Conservation (phyloP, 1,284 basidiomycete species). For the Ganoderma sinense region DNA sequence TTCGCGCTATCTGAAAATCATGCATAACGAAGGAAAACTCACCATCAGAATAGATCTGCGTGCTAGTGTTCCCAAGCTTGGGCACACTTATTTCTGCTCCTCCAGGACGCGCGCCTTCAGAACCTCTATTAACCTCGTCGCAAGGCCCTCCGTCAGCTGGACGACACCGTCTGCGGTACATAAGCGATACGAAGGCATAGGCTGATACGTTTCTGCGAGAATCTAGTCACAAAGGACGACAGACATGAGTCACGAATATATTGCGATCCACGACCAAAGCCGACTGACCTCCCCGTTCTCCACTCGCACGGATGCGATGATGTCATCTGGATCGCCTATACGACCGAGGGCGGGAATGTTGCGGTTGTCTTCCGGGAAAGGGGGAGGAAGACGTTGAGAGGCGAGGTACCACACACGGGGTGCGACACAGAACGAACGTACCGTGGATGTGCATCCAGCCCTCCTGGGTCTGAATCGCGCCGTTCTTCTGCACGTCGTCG, state of each 20-base stretch:
- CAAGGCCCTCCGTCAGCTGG: constrained; percentile 69
- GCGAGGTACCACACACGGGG: neutral
- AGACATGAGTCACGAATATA: neutral
- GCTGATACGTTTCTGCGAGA: constrained; percentile 72
- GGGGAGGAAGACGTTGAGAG: neutral
- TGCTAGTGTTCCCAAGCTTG: too few relatives aligned
- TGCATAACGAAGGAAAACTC: neutral
- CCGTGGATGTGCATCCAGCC: constrained; percentile 90
- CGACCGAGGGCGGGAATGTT: constrained; percentile 76
- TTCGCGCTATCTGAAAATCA: neutral
- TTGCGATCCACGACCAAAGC: neutral
- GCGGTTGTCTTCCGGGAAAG: constrained; percentile 58
- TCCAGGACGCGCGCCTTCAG: constrained; percentile 37
- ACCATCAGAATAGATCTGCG: neutral
- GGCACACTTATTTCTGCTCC: constrained; percentile 16
- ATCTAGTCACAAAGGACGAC: constrained; percentile 67
- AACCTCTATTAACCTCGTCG: constrained; percentile 50
- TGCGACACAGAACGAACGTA: constrained; percentile 38
- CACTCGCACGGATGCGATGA: constrained; percentile 77
- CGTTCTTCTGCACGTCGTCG: constrained; percentile 72
- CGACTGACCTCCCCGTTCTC: constrained; percentile 66
- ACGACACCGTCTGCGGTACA: constrained; percentile 75
- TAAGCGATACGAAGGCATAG: constrained; percentile 82
- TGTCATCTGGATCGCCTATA: constrained; percentile 83
- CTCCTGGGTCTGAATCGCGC: constrained; percentile 66